Conservation (phyloP, 2,329 filamentous ascomycete species). For the Dryadomyces quercus-mongolicae region DNA sequence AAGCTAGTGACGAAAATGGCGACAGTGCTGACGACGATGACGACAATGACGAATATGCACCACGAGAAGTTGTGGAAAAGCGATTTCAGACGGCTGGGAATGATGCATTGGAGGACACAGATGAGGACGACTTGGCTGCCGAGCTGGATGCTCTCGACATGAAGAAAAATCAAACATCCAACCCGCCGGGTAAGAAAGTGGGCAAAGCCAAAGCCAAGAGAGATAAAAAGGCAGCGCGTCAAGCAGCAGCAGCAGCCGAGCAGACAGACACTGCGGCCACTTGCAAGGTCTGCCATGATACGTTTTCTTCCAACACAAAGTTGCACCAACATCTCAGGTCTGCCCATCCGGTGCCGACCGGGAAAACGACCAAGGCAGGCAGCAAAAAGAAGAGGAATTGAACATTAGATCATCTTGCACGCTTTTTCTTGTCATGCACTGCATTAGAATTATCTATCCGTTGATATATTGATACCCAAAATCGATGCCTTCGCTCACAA, state of each 20-base stretch:
- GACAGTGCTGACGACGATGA: constrained; percentile 15
- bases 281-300: constrained; percentile 9
- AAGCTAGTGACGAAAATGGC: no score
- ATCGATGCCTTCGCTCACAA: not conserved
- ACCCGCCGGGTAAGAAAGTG: constrained; percentile 47
- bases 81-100: constrained; percentile 31
- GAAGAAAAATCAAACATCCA: constrained; percentile 44
- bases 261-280: not conserved
- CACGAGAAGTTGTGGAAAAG: constrained; percentile 29
- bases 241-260: constrained; percentile 5
- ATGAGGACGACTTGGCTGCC: constrained; percentile 90
- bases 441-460: not conserved
- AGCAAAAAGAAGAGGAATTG: constrained; percentile 7
- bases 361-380: not conserved
- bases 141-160: constrained; percentile 68
- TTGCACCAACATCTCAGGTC: constrained; percentile 11
- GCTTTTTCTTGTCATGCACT: not conserved
- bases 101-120: no score
- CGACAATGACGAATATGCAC: constrained; percentile 32
- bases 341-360: constrained; percentile 3
- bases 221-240: constrained; percentile 10
- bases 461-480: not conserved
- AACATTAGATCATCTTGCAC: no score
- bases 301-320: constrained; percentile 12
- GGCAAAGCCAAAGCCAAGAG: constrained; percentile 14